Conservation (phyloP, 1,139 yeast genomes). For the Meyerozyma smithsonii region DNA sequence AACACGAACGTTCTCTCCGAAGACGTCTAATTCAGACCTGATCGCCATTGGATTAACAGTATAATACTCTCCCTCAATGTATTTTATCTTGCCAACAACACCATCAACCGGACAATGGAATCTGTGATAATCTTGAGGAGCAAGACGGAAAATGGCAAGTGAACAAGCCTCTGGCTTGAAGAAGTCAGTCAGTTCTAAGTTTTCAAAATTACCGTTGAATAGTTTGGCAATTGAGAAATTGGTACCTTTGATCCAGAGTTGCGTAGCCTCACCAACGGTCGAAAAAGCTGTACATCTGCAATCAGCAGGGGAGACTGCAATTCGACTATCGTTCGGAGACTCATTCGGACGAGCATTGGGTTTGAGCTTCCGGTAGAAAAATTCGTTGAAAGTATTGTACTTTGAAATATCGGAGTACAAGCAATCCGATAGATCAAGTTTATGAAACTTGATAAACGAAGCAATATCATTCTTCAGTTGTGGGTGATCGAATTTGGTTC, state of each 20-base stretch:
- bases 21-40: slow-evolving; percentile 81
- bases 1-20: slow-evolving; percentile 84
- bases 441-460: slow-evolving; percentile 78
- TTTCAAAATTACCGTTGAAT: slow-evolving; percentile 53
- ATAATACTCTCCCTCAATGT: slow-evolving; percentile 84
- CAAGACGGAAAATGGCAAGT: slow-evolving; percentile 77
- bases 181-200: slow-evolving; percentile 40
- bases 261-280: slow-evolving; percentile 58
- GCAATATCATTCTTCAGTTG: slow-evolving; percentile 61
- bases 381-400: slow-evolving; percentile 78
- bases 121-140: slow-evolving; percentile 96
- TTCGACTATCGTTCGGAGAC: slow-evolving; percentile 39
- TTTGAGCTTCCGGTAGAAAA: slow-evolving; percentile 75
- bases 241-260: slow-evolving; percentile 87
- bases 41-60: slow-evolving; percentile 98
- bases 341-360: slow-evolving; percentile 71
- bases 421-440: slow-evolving; percentile 69
- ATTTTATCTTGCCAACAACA: slow-evolving; percentile 54
- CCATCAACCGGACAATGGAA: slow-evolving; percentile 90
- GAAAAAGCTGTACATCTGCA: slow-evolving; percentile 75
- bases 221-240: slow-evolving; percentile 67
- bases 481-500: slow-evolving; percentile 73
- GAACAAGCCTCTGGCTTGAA: slow-evolving; percentile 44
- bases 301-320: slow-evolving; percentile 83
- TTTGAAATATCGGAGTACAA: slow-evolving; percentile 41